Percentiles rank a stretch among this genome's conserved stretches.
Evolutionary conservation across 768 basidiomycete species (phyloP).

Genomic region (Pulveroboletus ravenelii): DNA sequence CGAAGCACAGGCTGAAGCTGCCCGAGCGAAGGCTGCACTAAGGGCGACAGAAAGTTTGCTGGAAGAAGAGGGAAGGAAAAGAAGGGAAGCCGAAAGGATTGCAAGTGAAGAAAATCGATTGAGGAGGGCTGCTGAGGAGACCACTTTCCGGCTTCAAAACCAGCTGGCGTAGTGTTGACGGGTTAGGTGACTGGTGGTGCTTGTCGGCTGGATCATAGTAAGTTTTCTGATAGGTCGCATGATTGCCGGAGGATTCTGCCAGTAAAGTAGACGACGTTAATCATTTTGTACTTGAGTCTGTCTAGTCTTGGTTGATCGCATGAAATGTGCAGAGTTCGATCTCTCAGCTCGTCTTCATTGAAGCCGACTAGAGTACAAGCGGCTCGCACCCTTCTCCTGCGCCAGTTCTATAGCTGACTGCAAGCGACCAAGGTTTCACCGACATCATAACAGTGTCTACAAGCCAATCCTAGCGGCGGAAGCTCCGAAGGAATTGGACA

Average conservation of each 20-base stretch:
- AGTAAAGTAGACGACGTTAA: slow-evolving; percentile 9
- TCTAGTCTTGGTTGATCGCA: no score
- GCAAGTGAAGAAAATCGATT: slow-evolving; percentile 45
- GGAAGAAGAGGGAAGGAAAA: slow-evolving; percentile 54
- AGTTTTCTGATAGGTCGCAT: neutral
- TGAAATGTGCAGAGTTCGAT: no score
- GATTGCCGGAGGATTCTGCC: neutral
- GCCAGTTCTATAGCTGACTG: no score
- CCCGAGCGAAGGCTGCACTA: slow-evolving; percentile 50
- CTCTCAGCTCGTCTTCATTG: neutral
- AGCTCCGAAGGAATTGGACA: no score
- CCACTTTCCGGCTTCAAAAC: slow-evolving; percentile 33
- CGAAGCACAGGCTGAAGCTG: slow-evolving; percentile 57
- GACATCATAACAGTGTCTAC: no score
- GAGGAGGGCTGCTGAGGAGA: slow-evolving; percentile 50
- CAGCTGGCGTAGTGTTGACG: slow-evolving; percentile 11
- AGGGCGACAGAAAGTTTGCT: slow-evolving; percentile 52
- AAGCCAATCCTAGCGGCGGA: no score
- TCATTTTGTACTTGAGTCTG: neutral
- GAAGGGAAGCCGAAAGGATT: slow-evolving; percentile 54
- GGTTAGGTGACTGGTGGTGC: slow-evolving; percentile 1
- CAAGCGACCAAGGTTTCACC: no score
- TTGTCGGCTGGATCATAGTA: neutral
- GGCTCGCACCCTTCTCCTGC: neutral
- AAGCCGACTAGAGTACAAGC: neutral